A percentile compares a stretch with the other conserved stretches of the same genome.
Conservation (phyloP, 148 eudicot genomes). For the Vaccinium myrtillus region DNA sequence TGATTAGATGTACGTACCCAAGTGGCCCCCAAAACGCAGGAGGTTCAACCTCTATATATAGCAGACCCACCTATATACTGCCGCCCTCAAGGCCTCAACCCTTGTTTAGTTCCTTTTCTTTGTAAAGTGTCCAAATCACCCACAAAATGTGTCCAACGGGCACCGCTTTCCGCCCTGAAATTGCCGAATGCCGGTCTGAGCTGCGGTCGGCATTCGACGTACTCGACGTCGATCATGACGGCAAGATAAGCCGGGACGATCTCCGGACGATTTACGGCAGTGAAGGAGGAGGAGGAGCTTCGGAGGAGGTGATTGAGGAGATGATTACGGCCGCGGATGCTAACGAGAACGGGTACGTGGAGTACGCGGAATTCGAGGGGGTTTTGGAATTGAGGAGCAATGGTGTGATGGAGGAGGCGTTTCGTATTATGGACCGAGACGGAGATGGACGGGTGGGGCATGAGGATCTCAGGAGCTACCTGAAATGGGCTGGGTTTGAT, state of each 20-base stretch:
- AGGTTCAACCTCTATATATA: not conserved
- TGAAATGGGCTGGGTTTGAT: constrained; percentile 45
- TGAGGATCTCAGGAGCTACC: constrained; percentile 56
- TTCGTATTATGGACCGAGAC: constrained; percentile 72
- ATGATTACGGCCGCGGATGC: constrained; percentile 77
- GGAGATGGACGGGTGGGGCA: constrained; percentile 76
- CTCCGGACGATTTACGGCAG: constrained; percentile 53
- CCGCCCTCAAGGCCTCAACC: not conserved
- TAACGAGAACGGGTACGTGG: constrained; percentile 61
- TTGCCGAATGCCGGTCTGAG: constrained; percentile 13
- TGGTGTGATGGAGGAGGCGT: constrained; percentile 65
- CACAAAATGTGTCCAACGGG: constrained; percentile 58
- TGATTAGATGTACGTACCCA: not conserved
- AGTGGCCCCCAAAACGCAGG: not conserved
- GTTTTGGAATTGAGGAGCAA: constrained; percentile 18
- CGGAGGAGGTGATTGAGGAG: constrained; percentile 52
- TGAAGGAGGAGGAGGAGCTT: not conserved
- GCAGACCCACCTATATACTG: not conserved
- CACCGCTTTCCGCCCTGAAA: constrained; percentile 14
- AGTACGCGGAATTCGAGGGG: constrained; percentile 66
- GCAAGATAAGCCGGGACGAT: constrained; percentile 66
- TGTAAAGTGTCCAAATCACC: not conserved
- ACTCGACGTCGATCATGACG: constrained; percentile 73
- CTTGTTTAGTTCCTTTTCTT: not conserved
- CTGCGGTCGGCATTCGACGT: constrained; percentile 65